Conservation (phyloP, 208 protist genomes). For the Acanthamoeba quina region DNA sequence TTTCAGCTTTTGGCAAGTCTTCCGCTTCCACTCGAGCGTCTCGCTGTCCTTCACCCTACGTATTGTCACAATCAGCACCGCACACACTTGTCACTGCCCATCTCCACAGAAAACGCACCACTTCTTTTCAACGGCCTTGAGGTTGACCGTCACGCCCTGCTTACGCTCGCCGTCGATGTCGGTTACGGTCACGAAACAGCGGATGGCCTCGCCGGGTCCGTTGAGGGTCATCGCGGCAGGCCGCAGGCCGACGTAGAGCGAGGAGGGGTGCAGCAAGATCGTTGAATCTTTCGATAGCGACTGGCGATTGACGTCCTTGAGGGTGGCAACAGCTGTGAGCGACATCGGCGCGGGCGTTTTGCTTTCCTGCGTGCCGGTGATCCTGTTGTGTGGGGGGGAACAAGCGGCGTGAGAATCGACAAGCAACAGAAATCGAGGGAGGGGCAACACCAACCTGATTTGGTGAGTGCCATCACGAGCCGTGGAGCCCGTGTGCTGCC, state of each 20-base stretch:
- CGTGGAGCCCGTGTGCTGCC: background rate
- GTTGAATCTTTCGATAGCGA: background rate
- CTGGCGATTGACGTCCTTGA: conserved; percentile 30
- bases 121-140: conserved; percentile 16
- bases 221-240: background rate
- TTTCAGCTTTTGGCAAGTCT: conserved; percentile 19
- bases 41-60: background rate
- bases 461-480: background rate
- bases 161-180: background rate
- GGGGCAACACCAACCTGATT: background rate
- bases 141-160: background rate
- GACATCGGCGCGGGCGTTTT: background rate
- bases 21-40: background rate
- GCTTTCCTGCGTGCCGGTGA: background rate
- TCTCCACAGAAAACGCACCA: background rate
- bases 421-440: background rate
- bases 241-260: conserved; percentile 38
- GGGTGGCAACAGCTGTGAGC: background rate
- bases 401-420: background rate
- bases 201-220: conserved; percentile 11
- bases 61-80: background rate
- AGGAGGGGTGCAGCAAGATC: conserved; percentile 18
- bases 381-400: background rate
- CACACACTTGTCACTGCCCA: too few relatives aligned
- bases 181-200: conserved; percentile 15